phyloP scores from a whole-genome alignment of 73 alveolate genomes.

The Paraurostyla sp. region DNA sequence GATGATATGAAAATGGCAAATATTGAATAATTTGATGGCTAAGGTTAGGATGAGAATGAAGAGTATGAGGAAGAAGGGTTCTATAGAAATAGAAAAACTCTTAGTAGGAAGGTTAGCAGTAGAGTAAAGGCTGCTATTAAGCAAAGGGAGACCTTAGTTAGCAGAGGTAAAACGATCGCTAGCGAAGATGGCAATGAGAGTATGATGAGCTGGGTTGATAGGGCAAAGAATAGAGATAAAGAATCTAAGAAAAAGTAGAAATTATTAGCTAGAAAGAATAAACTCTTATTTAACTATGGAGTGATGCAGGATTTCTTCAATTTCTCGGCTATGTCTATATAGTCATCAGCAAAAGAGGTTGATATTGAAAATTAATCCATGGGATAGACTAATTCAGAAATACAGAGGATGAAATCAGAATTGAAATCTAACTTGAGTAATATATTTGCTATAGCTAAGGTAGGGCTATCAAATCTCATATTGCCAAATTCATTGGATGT shows the following conservation, averaged over 20 bases:
- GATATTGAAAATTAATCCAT: not conserved
- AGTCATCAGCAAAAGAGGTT: not conserved
- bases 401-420: not conserved
- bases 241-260: constrained; percentile 25
- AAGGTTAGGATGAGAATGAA: not conserved
- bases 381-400: not conserved
- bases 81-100: constrained; percentile 14
- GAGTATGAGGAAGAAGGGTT: constrained; percentile 48
- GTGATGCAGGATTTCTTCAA: constrained; percentile 53
- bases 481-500: constrained; percentile 56
- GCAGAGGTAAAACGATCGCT: not conserved
- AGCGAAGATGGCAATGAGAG: not conserved
- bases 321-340: constrained; percentile 21
- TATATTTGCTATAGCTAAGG: constrained; percentile 57
- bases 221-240: not conserved
- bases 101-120: not conserved
- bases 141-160: constrained; percentile 1
- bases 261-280: not conserved
- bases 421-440: too few relatives aligned
- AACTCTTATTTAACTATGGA: constrained; percentile 50
- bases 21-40: not conserved
- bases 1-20: not conserved
- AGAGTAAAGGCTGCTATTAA: not conserved
- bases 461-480: constrained; percentile 42
- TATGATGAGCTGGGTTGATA: not conserved